Percentiles rank a stretch among this genome's conserved stretches.
Conservation (phyloP, 1,139 yeast genomes). For the Magnusiomyces suaveolens region DNA sequence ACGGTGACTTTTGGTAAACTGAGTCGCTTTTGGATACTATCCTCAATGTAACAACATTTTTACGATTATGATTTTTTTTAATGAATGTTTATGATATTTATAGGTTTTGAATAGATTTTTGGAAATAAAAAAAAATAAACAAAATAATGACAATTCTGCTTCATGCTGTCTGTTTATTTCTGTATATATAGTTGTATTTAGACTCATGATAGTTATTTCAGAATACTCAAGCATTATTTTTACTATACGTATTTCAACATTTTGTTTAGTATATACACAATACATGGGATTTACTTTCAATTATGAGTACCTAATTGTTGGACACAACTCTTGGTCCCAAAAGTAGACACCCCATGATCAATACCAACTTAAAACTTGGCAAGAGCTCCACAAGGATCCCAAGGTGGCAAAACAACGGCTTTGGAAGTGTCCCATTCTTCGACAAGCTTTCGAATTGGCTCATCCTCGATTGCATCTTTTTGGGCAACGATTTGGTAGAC, state of each 20-base stretch:
- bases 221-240: too few relatives aligned
- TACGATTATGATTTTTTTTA: background rate
- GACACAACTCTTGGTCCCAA: background rate
- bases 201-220: too few relatives aligned
- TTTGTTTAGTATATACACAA: too few relatives aligned
- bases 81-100: background rate
- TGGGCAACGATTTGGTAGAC: slow-evolving; percentile 74
- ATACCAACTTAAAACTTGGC: slow-evolving; percentile 34
- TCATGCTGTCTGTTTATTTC: too few relatives aligned
- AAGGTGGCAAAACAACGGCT: slow-evolving; percentile 54
- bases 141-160: background rate
- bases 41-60: too few relatives aligned
- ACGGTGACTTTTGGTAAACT: slow-evolving; percentile 63
- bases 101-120: background rate
- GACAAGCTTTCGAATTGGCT: slow-evolving; percentile 28
- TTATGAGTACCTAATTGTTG: too few relatives aligned
- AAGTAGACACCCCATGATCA: too few relatives aligned
- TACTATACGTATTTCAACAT: too few relatives aligned
- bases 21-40: too few relatives aligned
- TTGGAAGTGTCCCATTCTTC: slow-evolving; percentile 32
- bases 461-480: slow-evolving; percentile 35
- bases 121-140: background rate
- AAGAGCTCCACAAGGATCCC: slow-evolving; percentile 83
- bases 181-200: too few relatives aligned
- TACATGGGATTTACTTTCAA: too few relatives aligned